A percentile compares a stretch with the other conserved stretches of the same genome.
These are phyloP conservation scores for Cladosporium sp. DNA, from an alignment of 2,329 filamentous ascomycete genomes.

Conservation along the genomic window DNA sequence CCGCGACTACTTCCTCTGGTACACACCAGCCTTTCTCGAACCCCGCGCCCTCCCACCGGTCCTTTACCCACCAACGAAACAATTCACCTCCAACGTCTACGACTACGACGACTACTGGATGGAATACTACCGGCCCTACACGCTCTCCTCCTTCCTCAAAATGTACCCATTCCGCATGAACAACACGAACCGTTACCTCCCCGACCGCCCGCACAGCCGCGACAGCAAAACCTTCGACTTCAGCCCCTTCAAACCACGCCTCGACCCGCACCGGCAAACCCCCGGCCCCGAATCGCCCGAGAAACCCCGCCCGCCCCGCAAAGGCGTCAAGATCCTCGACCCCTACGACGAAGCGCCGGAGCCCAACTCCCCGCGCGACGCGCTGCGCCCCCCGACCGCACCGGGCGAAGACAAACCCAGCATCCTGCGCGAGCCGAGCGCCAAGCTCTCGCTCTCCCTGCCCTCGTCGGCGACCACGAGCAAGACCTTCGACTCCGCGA, in stretches of 20 bases:
- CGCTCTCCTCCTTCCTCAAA: conserved; percentile 82
- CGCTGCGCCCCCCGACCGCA: conserved; percentile 1
- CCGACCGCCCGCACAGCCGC: conserved; percentile 51
- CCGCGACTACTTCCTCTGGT: conserved; percentile 81
- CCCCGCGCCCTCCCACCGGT: conserved; percentile 53
- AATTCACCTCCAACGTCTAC: conserved; percentile 21
- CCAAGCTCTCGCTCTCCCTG: conserved; percentile 8
- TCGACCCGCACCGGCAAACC: conserved; percentile 30
- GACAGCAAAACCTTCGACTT: conserved; percentile 72
- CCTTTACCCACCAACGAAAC: conserved; percentile 15
- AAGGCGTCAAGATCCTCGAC: conserved; percentile 64
- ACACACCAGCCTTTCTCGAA: conserved; percentile 65
- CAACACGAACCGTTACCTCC: conserved; percentile 76
- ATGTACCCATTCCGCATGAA: conserved; percentile 92
- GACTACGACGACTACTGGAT: conserved; percentile 93
- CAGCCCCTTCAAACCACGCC: conserved; percentile 77
- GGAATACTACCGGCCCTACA: conserved; percentile 88
- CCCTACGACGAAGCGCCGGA: conserved; percentile 33
- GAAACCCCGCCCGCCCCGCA: conserved; percentile 54
- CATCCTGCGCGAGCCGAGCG: conserved; percentile 32
- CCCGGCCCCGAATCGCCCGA: conserved; percentile 51
- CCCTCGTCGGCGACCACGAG: conserved; percentile 2
- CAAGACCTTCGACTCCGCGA: conserved; percentile 10
- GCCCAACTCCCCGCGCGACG: neutral
- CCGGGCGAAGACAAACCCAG: conserved; percentile 31